Conservation (phyloP, 768 basidiomycete species). For the Lentinus tigrinus region DNA sequence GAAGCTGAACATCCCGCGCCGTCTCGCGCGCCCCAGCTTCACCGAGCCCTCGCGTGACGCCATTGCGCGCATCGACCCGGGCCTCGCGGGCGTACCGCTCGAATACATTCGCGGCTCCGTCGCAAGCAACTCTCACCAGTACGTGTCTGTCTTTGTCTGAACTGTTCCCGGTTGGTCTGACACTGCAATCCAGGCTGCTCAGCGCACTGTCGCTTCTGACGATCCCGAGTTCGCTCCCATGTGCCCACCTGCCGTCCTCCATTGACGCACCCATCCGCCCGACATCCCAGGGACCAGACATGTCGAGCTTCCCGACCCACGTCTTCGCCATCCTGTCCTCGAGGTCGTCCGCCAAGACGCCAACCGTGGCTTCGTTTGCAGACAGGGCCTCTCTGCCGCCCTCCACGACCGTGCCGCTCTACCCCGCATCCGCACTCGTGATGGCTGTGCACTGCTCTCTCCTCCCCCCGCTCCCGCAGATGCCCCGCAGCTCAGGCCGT, state of each 20-base stretch:
- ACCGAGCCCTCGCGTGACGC: constrained; percentile 59
- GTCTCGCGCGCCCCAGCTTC: constrained; percentile 64
- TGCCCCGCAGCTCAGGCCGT: constrained; percentile 27
- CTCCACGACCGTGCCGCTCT: constrained; percentile 41
- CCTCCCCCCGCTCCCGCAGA: constrained; percentile 53
- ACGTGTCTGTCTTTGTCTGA: not conserved
- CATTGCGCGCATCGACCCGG: constrained; percentile 52
- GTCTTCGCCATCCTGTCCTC: constrained; percentile 39
- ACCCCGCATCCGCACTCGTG: constrained; percentile 68
- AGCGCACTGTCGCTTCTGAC: constrained; percentile 25
- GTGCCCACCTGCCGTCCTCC: constrained; percentile 25
- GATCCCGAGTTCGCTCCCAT: constrained; percentile 26
- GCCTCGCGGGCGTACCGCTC: constrained; percentile 53
- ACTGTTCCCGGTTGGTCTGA: not conserved
- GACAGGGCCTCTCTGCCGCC: constrained; percentile 22
- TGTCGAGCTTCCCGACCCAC: constrained; percentile 24
- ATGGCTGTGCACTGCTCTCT: constrained; percentile 68
- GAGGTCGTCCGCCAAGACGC: constrained; percentile 27
- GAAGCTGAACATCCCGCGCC: constrained; percentile 73
- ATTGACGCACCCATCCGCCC: constrained; percentile 29
- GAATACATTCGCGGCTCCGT: constrained; percentile 58
- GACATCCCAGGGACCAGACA: constrained; percentile 17
- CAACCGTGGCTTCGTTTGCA: constrained; percentile 27
- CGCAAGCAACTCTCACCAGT: constrained; percentile 27
- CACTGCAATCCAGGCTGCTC: constrained; percentile 20